These are phyloP conservation scores for Cercospora zeae-maydis DNA, from an alignment of 2,329 filamentous ascomycete species.

Conservation along the genomic window DNA sequence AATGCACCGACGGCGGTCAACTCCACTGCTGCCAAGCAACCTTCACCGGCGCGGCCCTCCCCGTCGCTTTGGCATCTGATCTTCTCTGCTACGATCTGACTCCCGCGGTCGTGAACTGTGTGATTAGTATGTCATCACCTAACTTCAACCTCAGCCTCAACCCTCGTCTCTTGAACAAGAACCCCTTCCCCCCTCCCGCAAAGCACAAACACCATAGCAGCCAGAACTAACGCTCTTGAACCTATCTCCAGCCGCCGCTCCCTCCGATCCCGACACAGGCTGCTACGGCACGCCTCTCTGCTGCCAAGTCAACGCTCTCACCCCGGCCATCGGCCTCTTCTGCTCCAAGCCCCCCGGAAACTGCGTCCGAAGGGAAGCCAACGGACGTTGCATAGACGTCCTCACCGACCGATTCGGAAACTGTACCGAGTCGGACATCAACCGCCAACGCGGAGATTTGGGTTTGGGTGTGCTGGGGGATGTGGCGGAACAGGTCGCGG, in stretches of 20 bases:
- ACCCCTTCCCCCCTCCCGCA: no score
- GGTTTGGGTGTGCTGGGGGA: background rate
- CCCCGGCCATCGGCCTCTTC: slow-evolving; percentile 19
- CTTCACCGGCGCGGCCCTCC: slow-evolving; percentile 12
- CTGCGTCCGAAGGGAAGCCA: slow-evolving; percentile 15
- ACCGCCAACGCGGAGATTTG: background rate
- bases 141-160: background rate
- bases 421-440: slow-evolving; percentile 3
- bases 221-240: background rate
- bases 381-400: slow-evolving; percentile 5
- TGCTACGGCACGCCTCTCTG: slow-evolving; percentile 19
- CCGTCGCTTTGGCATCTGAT: slow-evolving; percentile 14
- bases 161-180: no score
- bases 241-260: slow-evolving; percentile 6
- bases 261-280: slow-evolving; percentile 1
- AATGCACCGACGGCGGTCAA: slow-evolving; percentile 24
- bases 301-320: slow-evolving; percentile 23
- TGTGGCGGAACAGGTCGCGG: background rate
- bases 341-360: slow-evolving; percentile 21
- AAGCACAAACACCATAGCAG: background rate
- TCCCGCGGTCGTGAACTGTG: slow-evolving; percentile 22
- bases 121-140: slow-evolving; percentile 12
- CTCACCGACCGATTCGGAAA: slow-evolving; percentile 3
- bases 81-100: slow-evolving; percentile 23
- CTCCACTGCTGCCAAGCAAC: slow-evolving; percentile 23